These are phyloP conservation scores for Crotalaria pallida DNA, from an alignment of 306 rosid species.

Conservation along the genomic window DNA sequence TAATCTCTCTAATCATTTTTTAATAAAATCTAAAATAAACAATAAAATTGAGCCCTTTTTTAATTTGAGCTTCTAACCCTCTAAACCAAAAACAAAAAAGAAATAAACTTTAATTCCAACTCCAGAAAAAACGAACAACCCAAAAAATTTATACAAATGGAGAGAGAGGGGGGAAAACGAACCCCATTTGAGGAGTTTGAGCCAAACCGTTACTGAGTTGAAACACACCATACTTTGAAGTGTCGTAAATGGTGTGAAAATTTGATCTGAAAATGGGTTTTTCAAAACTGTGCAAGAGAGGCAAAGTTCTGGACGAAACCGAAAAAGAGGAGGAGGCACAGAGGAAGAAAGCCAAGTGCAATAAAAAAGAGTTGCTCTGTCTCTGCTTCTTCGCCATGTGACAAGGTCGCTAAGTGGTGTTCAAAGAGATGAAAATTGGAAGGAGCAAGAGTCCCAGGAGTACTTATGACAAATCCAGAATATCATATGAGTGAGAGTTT, in stretches of 20 bases:
- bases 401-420: neutral
- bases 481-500: neutral
- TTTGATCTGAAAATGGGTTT: conserved; percentile 44
- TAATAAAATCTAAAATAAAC: neutral
- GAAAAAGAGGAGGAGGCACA: conserved; percentile 28
- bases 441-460: neutral
- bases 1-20: neutral
- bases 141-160: neutral
- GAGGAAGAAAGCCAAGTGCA: conserved; percentile 24
- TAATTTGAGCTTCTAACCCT: neutral
- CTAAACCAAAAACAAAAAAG: neutral
- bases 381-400: conserved; percentile 42
- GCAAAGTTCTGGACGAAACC: conserved; percentile 32
- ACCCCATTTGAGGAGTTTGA: conserved; percentile 97
- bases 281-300: conserved; percentile 45
- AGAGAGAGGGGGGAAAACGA: conserved; percentile 4
- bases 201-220: conserved; percentile 86
- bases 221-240: conserved; percentile 69
- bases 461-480: neutral
- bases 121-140: neutral
- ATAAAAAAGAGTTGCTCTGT: conserved; percentile 12
- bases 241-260: conserved; percentile 52
- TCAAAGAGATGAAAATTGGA: neutral
- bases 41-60: neutral
- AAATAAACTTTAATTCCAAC: neutral